A percentile compares a stretch with the other conserved stretches of the same genome.
phyloP scores from a whole-genome alignment of 1,284 basidiomycete species.

The Porodaedalea pini region DNA sequence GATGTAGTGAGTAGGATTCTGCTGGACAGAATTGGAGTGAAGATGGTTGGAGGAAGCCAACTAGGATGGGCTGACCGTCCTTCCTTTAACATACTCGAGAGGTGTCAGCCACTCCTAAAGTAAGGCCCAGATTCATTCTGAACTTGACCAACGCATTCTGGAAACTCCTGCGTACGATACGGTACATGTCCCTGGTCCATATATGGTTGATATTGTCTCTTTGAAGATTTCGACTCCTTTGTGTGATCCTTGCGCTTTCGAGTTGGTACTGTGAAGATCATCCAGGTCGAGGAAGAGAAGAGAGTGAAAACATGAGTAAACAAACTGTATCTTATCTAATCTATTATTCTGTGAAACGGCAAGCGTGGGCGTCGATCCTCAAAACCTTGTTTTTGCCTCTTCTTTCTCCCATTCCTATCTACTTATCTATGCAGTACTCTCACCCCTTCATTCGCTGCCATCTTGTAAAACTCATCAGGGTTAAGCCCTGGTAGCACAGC shows the following conservation, averaged over 20 bases:
- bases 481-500: no score
- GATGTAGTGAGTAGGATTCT: neutral
- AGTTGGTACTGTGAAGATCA: no score
- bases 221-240: no score
- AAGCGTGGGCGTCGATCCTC: no score
- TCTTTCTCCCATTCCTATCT: constrained; percentile 2
- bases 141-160: no score
- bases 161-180: no score
- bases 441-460: neutral
- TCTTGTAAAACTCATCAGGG: neutral
- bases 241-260: no score
- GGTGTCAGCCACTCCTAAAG: neutral
- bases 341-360: no score
- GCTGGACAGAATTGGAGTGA: neutral
- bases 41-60: neutral
- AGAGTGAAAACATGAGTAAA: no score
- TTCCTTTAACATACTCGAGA: neutral
- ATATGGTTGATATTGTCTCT: no score
- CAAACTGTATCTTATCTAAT: neutral
- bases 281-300: no score
- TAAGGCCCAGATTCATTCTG: neutral
- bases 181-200: no score
- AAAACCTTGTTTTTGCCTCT: neutral
- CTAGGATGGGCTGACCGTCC: neutral
- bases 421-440: neutral